phyloP scores from a whole-genome alignment of 177 flowering plant genomes.

The Vitis hybrid region DNA sequence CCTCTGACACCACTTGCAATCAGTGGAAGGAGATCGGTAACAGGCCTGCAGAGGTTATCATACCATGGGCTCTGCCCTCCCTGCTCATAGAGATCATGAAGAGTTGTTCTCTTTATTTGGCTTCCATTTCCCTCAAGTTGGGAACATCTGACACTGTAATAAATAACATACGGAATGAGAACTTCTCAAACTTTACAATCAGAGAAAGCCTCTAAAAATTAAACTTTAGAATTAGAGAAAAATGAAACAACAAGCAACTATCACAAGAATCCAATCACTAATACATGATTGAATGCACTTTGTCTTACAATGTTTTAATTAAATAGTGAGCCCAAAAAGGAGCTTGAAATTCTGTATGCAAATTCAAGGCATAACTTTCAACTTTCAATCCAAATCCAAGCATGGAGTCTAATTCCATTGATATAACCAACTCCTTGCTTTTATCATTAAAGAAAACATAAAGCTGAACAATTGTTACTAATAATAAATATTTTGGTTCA shows the following conservation, averaged over 20 bases:
- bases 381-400: no score
- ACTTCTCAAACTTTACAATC: background rate
- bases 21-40: slow-evolving; percentile 84
- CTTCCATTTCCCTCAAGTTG: slow-evolving; percentile 66
- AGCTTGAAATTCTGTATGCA: no score
- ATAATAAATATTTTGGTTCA: background rate
- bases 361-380: no score
- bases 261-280: background rate
- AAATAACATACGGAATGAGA: background rate
- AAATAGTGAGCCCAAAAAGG: no score
- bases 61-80: slow-evolving; percentile 99
- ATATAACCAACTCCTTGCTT: no score
- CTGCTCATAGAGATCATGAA: slow-evolving; percentile 87
- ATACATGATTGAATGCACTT: no score
- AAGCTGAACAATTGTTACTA: no score
- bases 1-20: slow-evolving; percentile 92
- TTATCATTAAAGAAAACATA: no score
- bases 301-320: no score
- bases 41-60: slow-evolving; percentile 97
- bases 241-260: background rate
- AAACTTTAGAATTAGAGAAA: no score
- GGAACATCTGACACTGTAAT: slow-evolving; percentile 67
- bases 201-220: background rate
- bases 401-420: no score
- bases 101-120: slow-evolving; percentile 52